Evolutionary conservation across 495 filamentous ascomycete genomes (phyloP).

Genomic region (Parathielavia appendiculata): DNA sequence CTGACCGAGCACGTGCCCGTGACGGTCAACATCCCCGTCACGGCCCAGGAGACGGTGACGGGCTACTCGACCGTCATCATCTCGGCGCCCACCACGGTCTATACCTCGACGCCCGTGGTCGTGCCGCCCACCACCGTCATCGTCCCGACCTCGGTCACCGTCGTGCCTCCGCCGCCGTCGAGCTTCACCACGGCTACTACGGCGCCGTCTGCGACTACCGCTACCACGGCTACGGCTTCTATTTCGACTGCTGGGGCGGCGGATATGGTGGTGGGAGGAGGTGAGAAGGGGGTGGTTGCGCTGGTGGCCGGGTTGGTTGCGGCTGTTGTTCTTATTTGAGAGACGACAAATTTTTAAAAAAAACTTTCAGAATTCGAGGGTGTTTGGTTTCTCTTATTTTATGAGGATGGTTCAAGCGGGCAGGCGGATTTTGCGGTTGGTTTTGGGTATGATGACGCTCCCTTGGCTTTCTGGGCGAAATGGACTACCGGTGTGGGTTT

Average conservation of each 20-base stretch:
- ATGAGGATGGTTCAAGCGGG: too few species aligned
- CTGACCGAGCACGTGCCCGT: slow-evolving; percentile 24
- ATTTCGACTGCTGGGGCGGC: slow-evolving; percentile 27
- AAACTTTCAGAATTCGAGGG: too few species aligned
- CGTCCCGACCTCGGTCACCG: slow-evolving; percentile 29
- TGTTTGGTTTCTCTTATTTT: slow-evolving; percentile 4
- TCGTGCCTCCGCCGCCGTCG: slow-evolving; percentile 3
- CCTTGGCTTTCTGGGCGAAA: too few species aligned
- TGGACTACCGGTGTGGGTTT: too few species aligned
- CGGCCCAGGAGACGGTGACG: slow-evolving; percentile 23
- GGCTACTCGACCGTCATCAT: slow-evolving; percentile 30
- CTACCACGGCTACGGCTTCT: slow-evolving; percentile 10
- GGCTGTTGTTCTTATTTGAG: slow-evolving; percentile 36
- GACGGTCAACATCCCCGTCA: slow-evolving; percentile 13
- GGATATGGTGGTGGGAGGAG: slow-evolving; percentile 5
- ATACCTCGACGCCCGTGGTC: slow-evolving; percentile 10
- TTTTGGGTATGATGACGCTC: neutral
- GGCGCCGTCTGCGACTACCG: slow-evolving; percentile 13
- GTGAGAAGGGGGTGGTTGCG: slow-evolving; percentile 31
- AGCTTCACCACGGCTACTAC: neutral
- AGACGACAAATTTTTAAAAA: slow-evolving; percentile 11
- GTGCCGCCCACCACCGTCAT: slow-evolving; percentile 26
- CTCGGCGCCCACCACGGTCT: slow-evolving; percentile 20
- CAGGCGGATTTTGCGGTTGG: too few species aligned
- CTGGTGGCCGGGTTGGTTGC: slow-evolving; percentile 36